Percentiles rank a stretch among this genome's conserved stretches.
Evolutionary conservation across 495 filamentous ascomycete genomes (phyloP).

Genomic region (Xylaria grammica): DNA sequence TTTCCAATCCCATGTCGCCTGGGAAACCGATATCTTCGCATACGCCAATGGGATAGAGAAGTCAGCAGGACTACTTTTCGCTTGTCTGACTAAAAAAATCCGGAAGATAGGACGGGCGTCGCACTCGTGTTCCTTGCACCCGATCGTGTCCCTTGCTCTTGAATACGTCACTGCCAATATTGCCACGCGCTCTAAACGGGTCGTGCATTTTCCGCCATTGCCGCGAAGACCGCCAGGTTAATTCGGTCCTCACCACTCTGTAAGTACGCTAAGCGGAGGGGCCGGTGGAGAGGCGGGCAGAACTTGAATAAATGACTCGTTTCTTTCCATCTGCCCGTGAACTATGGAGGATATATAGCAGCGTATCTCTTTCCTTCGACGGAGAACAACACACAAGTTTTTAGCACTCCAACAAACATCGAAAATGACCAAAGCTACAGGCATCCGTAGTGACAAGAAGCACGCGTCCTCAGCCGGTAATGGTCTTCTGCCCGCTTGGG

Average conservation of each 20-base stretch:
- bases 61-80: neutral
- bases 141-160: neutral
- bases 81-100: neutral
- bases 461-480: neutral
- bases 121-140: neutral
- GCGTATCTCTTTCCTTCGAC: neutral
- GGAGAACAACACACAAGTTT: neutral
- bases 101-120: constrained; percentile 1
- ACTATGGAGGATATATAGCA: neutral
- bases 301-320: constrained; percentile 13
- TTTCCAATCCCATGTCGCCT: neutral
- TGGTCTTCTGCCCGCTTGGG: constrained; percentile 14
- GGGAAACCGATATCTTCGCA: neutral
- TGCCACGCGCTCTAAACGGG: neutral
- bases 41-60: constrained; percentile 1
- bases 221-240: constrained; percentile 12
- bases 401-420: neutral
- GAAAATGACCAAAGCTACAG: neutral
- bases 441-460: neutral
- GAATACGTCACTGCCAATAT: neutral
- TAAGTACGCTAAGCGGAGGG: constrained; percentile 13
- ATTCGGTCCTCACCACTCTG: constrained; percentile 1
- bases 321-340: constrained; percentile 9
- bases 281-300: constrained; percentile 4
- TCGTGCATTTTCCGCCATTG: neutral